Evolutionary conservation across 768 basidiomycete genomes (phyloP), one percentile per base, ranked within the genome.

Genomic region (Tricholoma sp.): DNA sequence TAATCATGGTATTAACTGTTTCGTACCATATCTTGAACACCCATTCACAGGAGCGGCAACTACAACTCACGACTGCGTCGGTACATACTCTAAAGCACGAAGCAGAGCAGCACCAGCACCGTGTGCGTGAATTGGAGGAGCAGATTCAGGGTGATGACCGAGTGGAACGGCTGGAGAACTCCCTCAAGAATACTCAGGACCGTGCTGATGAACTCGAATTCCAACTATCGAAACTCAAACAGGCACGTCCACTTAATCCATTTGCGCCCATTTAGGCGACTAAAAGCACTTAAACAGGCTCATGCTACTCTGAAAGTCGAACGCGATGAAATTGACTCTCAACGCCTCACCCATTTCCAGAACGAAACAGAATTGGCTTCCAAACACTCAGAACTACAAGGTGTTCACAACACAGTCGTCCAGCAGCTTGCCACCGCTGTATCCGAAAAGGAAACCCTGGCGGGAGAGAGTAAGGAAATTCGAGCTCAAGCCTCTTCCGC

Each of bases 141-240:
- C 88, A 90, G 60, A 85, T 94, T 18, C 84, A 92, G 68, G 85
- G 81, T 57, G 91, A 94, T 65, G 89, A 93, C 68, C 85, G 88
- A 41, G 84, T 85, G 13, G 91, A 91, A 59, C 78, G 79, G 42
- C 71, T 92, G 24, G 90, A 92, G 66, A 72, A 73, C 45, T 86
- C 86, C 7, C 72, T 94, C 48, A 86, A 85, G 65, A 85, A 91
- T 63, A 86, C 86, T 24, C 89, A 91, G 63, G 84, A 93, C 63
- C 86, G 86, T 54, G 87, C 87, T 4, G 90, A 89, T 57, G 89
- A 91, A 65, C 78, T 93, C 8, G 91, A 92, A 63, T 88, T 91
- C 63, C 89, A 89, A 64, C 73, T 94, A 17, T 84, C 86, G 11
- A 90, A 88, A 65, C 72, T 88, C 39, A 89, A 85, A 64, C 91